Percentiles rank a stretch among this genome's conserved stretches.
Evolutionary conservation across 441 rosid genomes (phyloP).

Genomic region (Biscutella laevigata): DNA sequence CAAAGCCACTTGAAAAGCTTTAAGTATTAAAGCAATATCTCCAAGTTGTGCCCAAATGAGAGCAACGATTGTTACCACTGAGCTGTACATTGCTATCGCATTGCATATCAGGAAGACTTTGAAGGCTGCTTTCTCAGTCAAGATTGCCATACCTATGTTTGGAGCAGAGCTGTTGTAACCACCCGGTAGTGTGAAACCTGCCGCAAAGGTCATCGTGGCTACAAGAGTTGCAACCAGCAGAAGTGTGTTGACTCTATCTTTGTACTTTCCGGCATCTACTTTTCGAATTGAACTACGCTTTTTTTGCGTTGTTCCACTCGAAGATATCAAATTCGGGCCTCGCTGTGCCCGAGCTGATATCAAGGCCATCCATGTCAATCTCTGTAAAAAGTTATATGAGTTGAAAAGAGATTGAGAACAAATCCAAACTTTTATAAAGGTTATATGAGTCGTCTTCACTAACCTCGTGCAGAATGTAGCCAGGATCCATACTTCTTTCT

Average conservation of each 20-base stretch:
- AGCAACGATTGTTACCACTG: neutral
- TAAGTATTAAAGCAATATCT: neutral
- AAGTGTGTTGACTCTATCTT: neutral
- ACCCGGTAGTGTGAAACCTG: slow-evolving; percentile 23
- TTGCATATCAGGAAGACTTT: slow-evolving; percentile 13
- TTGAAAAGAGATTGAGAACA: neutral
- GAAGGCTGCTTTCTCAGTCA: neutral
- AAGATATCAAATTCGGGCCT: neutral
- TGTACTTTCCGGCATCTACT: no score
- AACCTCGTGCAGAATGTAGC: neutral
- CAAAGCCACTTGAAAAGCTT: neutral
- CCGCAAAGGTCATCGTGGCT: slow-evolving; percentile 18
- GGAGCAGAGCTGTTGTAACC: slow-evolving; percentile 10
- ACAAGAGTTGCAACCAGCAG: slow-evolving; percentile 11
- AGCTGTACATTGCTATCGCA: neutral
- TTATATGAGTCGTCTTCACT: no score
- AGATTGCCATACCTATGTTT: slow-evolving; percentile 7
- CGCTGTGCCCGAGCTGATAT: neutral
- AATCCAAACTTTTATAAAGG: no score
- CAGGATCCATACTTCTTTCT: neutral
- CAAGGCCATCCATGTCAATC: neutral
- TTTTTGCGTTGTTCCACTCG: neutral
- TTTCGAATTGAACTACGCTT: no score
- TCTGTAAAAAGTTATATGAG: neutral
- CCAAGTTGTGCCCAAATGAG: neutral